Conservation (phyloP, 75 land plant species). For the Azolla pinnata region DNA sequence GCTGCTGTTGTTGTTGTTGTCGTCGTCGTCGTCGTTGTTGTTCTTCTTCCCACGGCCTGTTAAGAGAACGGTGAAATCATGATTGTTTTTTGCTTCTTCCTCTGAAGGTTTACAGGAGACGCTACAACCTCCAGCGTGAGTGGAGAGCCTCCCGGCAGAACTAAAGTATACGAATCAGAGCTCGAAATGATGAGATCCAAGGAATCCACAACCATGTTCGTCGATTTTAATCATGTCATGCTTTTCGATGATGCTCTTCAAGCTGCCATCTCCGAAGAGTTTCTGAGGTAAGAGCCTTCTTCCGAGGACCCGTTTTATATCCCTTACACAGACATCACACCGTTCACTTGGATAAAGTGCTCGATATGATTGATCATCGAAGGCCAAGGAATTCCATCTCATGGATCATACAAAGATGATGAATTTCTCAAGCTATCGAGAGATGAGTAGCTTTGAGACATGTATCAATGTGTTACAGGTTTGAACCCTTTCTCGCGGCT, state of each 20-base stretch:
- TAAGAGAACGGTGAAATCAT: background rate
- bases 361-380: no score
- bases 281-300: conserved; percentile 35
- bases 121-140: conserved; percentile 18
- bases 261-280: conserved; percentile 70
- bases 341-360: no score
- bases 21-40: no score
- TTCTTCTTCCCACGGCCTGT: no score
- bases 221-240: conserved; percentile 92
- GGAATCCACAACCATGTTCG: conserved; percentile 73
- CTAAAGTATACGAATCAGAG: conserved; percentile 51
- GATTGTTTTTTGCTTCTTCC: background rate
- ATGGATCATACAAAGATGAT: no score
- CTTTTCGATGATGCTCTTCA: conserved; percentile 60
- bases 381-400: no score
- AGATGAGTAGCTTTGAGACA: no score
- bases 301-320: no score
- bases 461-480: no score
- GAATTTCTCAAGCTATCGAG: no score
- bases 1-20: no score
- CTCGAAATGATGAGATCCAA: conserved; percentile 45
- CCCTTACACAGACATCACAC: no score
- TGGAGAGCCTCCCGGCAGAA: conserved; percentile 21
- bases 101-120: conserved; percentile 34
- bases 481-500: conserved; percentile 69